Percentiles rank a stretch among this genome's conserved stretches.
Conservation (phyloP, 108 stramenopile species). For the Conticribra guillardii region DNA sequence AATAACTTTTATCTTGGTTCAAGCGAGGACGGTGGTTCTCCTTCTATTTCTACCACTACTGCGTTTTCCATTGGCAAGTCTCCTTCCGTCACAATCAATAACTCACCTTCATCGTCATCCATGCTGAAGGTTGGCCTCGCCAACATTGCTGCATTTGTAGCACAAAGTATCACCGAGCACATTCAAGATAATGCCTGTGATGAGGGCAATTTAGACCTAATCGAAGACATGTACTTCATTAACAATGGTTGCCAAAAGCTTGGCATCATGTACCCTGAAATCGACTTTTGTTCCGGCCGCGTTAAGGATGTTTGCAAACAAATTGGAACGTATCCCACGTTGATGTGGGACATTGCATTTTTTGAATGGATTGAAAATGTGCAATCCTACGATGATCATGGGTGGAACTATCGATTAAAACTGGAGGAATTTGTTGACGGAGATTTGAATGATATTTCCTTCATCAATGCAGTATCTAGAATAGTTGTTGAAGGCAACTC, state of each 20-base stretch:
- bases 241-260: slow-evolving; percentile 29
- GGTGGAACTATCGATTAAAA: slow-evolving; percentile 18
- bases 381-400: slow-evolving; percentile 17
- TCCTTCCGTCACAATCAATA: too few species aligned
- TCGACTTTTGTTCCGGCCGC: neutral
- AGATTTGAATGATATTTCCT: slow-evolving; percentile 16
- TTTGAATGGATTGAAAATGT: slow-evolving; percentile 28
- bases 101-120: too few species aligned
- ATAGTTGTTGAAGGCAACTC: neutral
- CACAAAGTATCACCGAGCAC: slow-evolving; percentile 17
- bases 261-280: slow-evolving; percentile 1
- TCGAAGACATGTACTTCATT: slow-evolving; percentile 1
- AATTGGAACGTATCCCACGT: neutral
- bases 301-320: neutral
- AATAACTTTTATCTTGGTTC: slow-evolving; percentile 22
- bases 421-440: slow-evolving; percentile 31
- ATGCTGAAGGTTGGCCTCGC: slow-evolving; percentile 6
- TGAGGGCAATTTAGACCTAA: slow-evolving; percentile 10
- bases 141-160: slow-evolving; percentile 20
- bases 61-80: too few species aligned
- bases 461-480: slow-evolving; percentile 13
- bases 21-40: too few species aligned
- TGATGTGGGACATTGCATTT: slow-evolving; percentile 17
- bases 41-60: too few species aligned
- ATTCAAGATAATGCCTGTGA: slow-evolving; percentile 25